phyloP scores from a whole-genome alignment of 805 yeast genomes.

The Kodamaea neixiangensis region DNA sequence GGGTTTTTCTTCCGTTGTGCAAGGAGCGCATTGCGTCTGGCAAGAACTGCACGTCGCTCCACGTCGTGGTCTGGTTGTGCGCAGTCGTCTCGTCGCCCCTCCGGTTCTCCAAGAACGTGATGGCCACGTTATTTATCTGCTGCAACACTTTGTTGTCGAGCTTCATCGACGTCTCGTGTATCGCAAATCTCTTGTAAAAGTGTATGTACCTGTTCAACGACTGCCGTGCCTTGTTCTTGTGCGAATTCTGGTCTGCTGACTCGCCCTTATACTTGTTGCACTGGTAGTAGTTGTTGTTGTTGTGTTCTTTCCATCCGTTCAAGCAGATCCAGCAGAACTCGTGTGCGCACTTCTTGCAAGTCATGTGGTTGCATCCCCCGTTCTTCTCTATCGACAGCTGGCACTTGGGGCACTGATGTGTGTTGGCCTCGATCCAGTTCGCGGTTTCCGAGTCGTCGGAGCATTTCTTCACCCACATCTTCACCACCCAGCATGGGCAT shows the following conservation, averaged over 20 bases:
- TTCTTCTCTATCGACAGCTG: slow-evolving; percentile 78
- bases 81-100: slow-evolving; percentile 28
- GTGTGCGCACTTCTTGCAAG: slow-evolving; percentile 70
- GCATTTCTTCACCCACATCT: slow-evolving; percentile 75
- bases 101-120: slow-evolving; percentile 62
- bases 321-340: slow-evolving; percentile 95
- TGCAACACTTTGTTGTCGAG: slow-evolving; percentile 66
- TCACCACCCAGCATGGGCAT: slow-evolving; percentile 70
- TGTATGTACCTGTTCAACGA: slow-evolving; percentile 68
- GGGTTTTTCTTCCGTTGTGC: slow-evolving; percentile 66
- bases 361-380: slow-evolving; percentile 98
- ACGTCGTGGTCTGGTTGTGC: slow-evolving; percentile 43
- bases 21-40: slow-evolving; percentile 69
- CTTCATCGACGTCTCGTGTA: slow-evolving; percentile 74
- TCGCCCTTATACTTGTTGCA: slow-evolving; percentile 55
- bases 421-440: slow-evolving; percentile 82
- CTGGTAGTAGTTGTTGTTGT: slow-evolving; percentile 58
- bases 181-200: slow-evolving; percentile 70
- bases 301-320: slow-evolving; percentile 74
- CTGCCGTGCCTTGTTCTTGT: slow-evolving; percentile 45
- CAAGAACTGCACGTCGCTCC: slow-evolving; percentile 87
- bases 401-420: slow-evolving; percentile 87
- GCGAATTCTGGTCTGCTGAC: slow-evolving; percentile 40
- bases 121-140: slow-evolving; percentile 65
- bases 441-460: slow-evolving; percentile 85